These are phyloP conservation scores for Lactarius vividus DNA, from an alignment of 768 basidiomycete species.

Conservation along the genomic window DNA sequence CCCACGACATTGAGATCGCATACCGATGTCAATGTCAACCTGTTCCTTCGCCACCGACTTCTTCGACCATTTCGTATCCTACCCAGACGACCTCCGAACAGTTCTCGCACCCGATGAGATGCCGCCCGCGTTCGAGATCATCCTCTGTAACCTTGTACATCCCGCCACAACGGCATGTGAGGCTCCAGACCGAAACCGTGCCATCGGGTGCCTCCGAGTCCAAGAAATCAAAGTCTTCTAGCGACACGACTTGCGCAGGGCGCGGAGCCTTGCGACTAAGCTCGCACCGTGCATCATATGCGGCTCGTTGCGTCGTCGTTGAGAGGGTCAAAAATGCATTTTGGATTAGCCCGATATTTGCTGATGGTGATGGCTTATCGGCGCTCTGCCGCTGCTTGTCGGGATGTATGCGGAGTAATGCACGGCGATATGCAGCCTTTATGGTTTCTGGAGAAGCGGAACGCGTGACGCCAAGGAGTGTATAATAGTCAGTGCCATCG, in stretches of 20 bases:
- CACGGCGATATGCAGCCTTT: constrained; percentile 68
- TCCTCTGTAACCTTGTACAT: constrained; percentile 52
- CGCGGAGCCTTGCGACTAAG: constrained; percentile 43
- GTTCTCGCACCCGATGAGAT: constrained; percentile 67
- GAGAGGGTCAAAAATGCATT: constrained; percentile 67
- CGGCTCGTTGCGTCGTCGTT: constrained; percentile 44
- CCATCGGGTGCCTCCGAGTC: constrained; percentile 36
- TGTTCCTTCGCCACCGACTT: constrained; percentile 4
- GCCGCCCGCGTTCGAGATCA: constrained; percentile 67
- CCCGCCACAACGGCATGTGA: constrained; percentile 75
- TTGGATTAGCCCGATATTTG: constrained; percentile 54
- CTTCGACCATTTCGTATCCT: constrained; percentile 64
- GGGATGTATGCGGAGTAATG: constrained; percentile 64
- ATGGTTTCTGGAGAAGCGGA: constrained; percentile 54
- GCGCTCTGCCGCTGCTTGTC: constrained; percentile 42
- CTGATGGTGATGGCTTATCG: constrained; percentile 1
- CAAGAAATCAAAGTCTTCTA: constrained; percentile 58
- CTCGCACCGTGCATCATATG: constrained; percentile 45
- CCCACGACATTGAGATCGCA: background rate
- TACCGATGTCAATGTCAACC: background rate
- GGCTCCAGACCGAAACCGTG: constrained; percentile 45
- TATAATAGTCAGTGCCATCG: constrained; percentile 50
- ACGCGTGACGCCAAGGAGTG: constrained; percentile 50
- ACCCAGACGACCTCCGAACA: constrained; percentile 86
- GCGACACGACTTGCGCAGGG: constrained; percentile 74